A percentile compares a stretch with the other conserved stretches of the same genome.
Conservation (phyloP, 768 basidiomycete genomes). For the Pleurotus eryngii region DNA sequence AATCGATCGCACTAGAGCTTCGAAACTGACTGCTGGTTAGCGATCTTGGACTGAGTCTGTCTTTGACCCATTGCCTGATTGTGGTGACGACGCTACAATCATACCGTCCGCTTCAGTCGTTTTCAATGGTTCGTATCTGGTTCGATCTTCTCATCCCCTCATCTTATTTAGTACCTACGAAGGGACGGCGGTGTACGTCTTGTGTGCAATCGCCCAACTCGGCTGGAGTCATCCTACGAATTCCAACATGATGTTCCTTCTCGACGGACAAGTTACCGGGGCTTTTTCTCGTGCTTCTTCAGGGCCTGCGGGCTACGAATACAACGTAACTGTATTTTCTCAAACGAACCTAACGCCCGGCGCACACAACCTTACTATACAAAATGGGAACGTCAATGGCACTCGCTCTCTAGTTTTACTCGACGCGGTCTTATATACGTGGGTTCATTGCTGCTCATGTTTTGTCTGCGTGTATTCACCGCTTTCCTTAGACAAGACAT, state of each 20-base stretch:
- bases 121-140: slow-evolving; percentile 32
- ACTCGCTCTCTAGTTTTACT: slow-evolving; percentile 27
- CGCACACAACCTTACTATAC: slow-evolving; percentile 28
- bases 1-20: background rate
- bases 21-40: background rate
- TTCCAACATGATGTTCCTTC: slow-evolving; percentile 32
- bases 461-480: too few species aligned
- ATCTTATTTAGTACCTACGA: background rate
- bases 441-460: slow-evolving; percentile 6
- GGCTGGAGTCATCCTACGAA: slow-evolving; percentile 19
- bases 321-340: slow-evolving; percentile 32
- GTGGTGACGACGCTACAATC: slow-evolving; percentile 12
- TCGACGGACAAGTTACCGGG: slow-evolving; percentile 31
- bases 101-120: slow-evolving; percentile 22
- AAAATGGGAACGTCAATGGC: slow-evolving; percentile 28
- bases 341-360: slow-evolving; percentile 23
- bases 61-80: slow-evolving; percentile 15
- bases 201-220: slow-evolving; percentile 30
- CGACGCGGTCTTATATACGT: slow-evolving; percentile 41
- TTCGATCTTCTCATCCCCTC: background rate
- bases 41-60: slow-evolving; percentile 5
- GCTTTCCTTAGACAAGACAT: too few species aligned
- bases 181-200: slow-evolving; percentile 46
- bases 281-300: slow-evolving; percentile 19
- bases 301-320: slow-evolving; percentile 21